phyloP scores from a whole-genome alignment of 1,139 yeast species.

The Saccharomycopsis hybrid region DNA sequence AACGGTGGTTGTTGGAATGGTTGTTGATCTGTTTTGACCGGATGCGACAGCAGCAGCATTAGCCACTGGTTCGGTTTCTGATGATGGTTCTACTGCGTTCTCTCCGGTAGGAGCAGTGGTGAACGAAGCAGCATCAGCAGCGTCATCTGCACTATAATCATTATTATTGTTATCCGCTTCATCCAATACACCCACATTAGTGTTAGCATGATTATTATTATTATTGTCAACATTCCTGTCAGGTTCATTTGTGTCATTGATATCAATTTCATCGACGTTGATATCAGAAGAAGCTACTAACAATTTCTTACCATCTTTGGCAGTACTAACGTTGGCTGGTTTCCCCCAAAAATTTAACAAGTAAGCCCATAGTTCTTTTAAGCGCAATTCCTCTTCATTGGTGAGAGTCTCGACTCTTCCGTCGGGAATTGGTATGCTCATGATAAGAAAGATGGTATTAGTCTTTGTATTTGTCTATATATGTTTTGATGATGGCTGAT shows the following conservation, averaged over 20 bases:
- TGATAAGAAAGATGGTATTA: neutral
- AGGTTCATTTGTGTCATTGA: no score
- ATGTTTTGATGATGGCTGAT: neutral
- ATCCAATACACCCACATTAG: neutral
- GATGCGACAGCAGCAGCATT: no score
- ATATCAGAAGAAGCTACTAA: slow-evolving; percentile 13
- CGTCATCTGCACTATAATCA: neutral
- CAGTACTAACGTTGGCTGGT: slow-evolving; percentile 34
- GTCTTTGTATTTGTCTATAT: neutral
- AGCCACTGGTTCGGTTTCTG: neutral
- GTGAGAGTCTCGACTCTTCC: slow-evolving; percentile 60
- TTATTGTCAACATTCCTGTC: slow-evolving; percentile 4
- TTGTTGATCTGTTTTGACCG: no score
- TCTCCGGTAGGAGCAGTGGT: neutral
- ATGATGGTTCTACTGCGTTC: neutral
- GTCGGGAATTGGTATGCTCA: slow-evolving; percentile 24
- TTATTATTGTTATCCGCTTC: slow-evolving; percentile 5
- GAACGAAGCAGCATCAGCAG: neutral
- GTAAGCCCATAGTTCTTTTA: slow-evolving; percentile 75
- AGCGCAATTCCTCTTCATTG: slow-evolving; percentile 53
- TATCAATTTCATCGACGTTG: no score
- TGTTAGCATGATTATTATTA: neutral
- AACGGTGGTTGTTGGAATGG: neutral
- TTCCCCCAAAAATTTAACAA: slow-evolving; percentile 57
- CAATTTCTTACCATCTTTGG: slow-evolving; percentile 13